A percentile compares a stretch with the other conserved stretches of the same genome.
Conservation (phyloP, 306 rosid genomes). For the Prunus padus region DNA sequence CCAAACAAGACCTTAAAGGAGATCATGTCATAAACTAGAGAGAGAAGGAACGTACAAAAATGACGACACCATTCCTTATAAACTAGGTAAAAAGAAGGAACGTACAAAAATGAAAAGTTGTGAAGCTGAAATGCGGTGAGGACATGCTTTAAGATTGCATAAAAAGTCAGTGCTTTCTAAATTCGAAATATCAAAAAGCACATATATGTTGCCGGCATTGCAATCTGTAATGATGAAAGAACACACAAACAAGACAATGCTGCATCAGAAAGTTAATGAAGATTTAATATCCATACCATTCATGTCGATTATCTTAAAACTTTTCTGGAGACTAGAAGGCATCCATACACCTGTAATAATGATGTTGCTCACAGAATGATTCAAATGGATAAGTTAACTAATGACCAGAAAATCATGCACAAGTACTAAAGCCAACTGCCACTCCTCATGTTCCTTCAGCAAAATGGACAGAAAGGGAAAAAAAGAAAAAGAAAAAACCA, state of each 20-base stretch:
- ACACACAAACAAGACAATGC: background rate
- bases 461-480: too few species aligned
- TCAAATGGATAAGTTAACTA: background rate
- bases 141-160: background rate
- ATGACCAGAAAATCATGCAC: background rate
- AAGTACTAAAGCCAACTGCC: constrained; percentile 4
- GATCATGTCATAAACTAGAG: too few species aligned
- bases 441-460: background rate
- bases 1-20: too few species aligned
- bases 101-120: too few species aligned
- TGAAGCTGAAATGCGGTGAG: too few species aligned
- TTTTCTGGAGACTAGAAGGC: background rate
- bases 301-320: background rate
- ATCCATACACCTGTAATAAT: background rate
- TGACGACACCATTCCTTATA: too few species aligned
- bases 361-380: background rate
- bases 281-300: background rate
- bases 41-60: too few species aligned
- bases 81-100: background rate
- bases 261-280: background rate
- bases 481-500: background rate
- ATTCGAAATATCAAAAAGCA: background rate
- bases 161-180: background rate
- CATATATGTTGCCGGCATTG: background rate
- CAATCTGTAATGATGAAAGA: background rate